phyloP scores from a whole-genome alignment of 148 eudicot species.

The Spergularia marina region DNA sequence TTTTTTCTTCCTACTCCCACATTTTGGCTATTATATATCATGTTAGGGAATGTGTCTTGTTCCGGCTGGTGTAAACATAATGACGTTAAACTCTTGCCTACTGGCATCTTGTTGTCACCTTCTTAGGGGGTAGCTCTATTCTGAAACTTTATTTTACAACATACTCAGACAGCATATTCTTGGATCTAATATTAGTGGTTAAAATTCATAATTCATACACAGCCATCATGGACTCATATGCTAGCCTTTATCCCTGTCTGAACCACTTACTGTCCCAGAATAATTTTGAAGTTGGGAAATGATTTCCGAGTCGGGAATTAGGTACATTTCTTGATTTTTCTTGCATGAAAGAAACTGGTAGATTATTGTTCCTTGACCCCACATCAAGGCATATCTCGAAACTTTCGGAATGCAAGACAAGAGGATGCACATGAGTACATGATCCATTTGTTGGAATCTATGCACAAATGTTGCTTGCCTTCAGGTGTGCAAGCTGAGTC shows the following conservation, averaged over 20 bases:
- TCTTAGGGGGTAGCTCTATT: neutral
- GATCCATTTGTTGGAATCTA: slow-evolving; percentile 89
- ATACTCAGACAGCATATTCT: neutral
- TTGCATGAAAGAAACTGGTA: neutral
- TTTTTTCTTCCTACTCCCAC: neutral
- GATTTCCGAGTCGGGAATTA: neutral
- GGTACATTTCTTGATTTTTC: neutral
- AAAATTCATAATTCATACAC: neutral
- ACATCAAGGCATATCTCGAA: slow-evolving; percentile 71
- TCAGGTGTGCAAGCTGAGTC: slow-evolving; percentile 88
- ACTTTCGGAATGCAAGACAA: slow-evolving; percentile 75
- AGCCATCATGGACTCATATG: neutral
- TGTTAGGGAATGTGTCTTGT: neutral
- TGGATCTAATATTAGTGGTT: neutral
- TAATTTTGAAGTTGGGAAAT: neutral
- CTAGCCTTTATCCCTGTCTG: neutral
- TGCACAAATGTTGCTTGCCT: slow-evolving; percentile 95
- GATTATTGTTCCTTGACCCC: slow-evolving; percentile 51
- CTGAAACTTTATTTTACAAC: neutral
- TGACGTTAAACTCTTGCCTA: neutral
- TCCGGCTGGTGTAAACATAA: neutral
- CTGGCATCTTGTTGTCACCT: neutral
- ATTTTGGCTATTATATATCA: neutral
- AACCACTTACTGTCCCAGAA: neutral
- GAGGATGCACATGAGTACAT: slow-evolving; percentile 99